Base-by-base conservation (phyloP, 169 alveolate genomes). In the Plasmodium chabaudi region DNA sequence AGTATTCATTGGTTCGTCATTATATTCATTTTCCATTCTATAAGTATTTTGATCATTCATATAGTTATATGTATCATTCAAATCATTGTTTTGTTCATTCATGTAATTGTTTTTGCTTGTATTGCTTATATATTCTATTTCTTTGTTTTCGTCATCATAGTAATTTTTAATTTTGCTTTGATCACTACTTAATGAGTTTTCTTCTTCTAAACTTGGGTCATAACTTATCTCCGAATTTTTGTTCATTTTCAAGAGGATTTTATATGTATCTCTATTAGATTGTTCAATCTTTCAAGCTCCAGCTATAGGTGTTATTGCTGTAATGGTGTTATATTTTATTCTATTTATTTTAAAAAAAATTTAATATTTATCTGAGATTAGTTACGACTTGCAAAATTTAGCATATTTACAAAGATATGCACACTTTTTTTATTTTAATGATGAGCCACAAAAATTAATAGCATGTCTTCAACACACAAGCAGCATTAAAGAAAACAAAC, bases 191-290 rank as follows among this genome's bases (percentile, higher is more conserved):
- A 39, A 9, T 12, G 9, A 23, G 86, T 72, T 13, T 42, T 53
- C 19, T 15, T 6, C 49, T 17, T 34, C 72, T 21, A 19, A 42
- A 73, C 34, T 34, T 63, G 63, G 70, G 27, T 79, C 63, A 61
- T 46, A 64, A 23, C 21, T 79, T 19, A 9, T 60, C 13, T 69
- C 79, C 53, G 89, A 79, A 39, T 55, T 64, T 10, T 53, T n/a
- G 42, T 79, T 56, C 89, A 79, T 79, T 79, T 77, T 15, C 7
- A 57, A 27, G 65, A 9, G 19, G 3, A 19, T 57, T 51, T 51
- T 51, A 51, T n/a, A 51, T 5, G 21, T n/a, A 51, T n/a, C 42
- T 34, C 42, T 34, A 34, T 34, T 34, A 34, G 42, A 34, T 34
- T 34, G 42, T 34, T 34, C 42, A 34, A 34, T 34, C 42, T 34